A percentile compares a stretch with the other conserved stretches of the same genome.
phyloP scores from a whole-genome alignment of 2,329 filamentous ascomycete species.

The Mariannaea sp. region DNA sequence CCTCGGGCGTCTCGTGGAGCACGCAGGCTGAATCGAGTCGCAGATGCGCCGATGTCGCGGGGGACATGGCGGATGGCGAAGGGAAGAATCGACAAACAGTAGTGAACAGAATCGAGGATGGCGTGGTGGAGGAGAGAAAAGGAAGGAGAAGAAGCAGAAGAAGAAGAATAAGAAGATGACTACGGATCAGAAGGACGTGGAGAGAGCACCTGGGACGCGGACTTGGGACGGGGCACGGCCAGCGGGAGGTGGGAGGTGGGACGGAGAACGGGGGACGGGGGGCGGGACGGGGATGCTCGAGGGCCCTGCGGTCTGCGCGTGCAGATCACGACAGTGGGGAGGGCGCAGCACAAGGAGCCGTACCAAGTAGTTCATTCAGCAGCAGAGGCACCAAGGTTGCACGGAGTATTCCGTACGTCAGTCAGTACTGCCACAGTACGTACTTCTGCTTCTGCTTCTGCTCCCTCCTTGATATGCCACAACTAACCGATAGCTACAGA shows the following conservation, averaged over 20 bases:
- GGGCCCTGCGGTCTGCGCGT: slow-evolving; percentile 13
- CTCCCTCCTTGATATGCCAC: too few species aligned
- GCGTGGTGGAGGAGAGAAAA: slow-evolving; percentile 20
- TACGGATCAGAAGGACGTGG: slow-evolving; percentile 27
- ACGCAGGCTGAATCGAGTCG: slow-evolving; percentile 32
- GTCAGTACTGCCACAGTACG: too few species aligned
- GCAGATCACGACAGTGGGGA: slow-evolving; percentile 4
- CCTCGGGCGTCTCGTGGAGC: slow-evolving; percentile 28
- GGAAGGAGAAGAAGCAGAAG: slow-evolving; percentile 26
- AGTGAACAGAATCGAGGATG: slow-evolving; percentile 21
- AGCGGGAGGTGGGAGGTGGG: slow-evolving; percentile 18
- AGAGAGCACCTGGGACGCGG: slow-evolving; percentile 26
- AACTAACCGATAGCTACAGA: too few species aligned
- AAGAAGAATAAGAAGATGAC: slow-evolving; percentile 20
- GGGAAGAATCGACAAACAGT: slow-evolving; percentile 4
- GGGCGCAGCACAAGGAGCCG: not conserved
- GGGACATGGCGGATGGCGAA: slow-evolving; percentile 35
- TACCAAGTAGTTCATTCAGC: too few species aligned
- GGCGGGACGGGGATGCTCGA: slow-evolving; percentile 18
- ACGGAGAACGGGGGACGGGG: slow-evolving; percentile 29
- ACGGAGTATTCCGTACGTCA: too few species aligned
- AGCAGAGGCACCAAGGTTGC: too few species aligned
- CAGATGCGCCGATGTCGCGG: slow-evolving; percentile 33
- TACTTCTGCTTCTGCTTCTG: too few species aligned
- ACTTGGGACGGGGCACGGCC: slow-evolving; percentile 23